A percentile compares a stretch with the other conserved stretches of the same genome.
phyloP scores from a whole-genome alignment of 495 filamentous ascomycete genomes.

The Zalerion maritima region DNA sequence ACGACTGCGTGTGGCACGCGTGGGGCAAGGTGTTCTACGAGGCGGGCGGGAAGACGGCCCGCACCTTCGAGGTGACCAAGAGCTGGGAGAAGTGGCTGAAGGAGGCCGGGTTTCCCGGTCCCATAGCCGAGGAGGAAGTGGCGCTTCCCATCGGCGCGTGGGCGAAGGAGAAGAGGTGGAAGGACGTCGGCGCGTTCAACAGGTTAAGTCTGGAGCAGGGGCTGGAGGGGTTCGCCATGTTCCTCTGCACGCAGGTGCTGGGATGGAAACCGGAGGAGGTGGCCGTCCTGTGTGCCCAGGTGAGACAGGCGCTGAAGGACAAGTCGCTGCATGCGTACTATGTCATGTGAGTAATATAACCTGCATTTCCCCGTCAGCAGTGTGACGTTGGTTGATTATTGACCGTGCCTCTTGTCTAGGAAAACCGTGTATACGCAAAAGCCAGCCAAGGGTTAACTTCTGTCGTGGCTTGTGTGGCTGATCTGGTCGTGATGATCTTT shows the following conservation, averaged over 20 bases:
- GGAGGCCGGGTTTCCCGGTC: slow-evolving; percentile 38
- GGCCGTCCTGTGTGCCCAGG: slow-evolving; percentile 21
- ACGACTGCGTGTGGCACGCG: slow-evolving; percentile 20
- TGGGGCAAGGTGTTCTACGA: slow-evolving; percentile 23
- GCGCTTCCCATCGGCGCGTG: slow-evolving; percentile 40
- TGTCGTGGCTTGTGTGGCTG: too few relatives aligned
- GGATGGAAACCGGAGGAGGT: slow-evolving; percentile 31
- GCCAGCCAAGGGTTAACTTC: too few relatives aligned
- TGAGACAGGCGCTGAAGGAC: slow-evolving; percentile 24
- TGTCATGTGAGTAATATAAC: slow-evolving; percentile 23
- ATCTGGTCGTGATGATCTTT: too few relatives aligned
- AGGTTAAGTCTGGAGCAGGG: slow-evolving; percentile 22
- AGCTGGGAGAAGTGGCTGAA: slow-evolving; percentile 32
- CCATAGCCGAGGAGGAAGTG: slow-evolving; percentile 26
- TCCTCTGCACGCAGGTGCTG: slow-evolving; percentile 22
- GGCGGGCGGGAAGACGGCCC: slow-evolving; percentile 11
- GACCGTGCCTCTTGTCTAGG: too few relatives aligned
- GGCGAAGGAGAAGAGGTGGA: slow-evolving; percentile 29
- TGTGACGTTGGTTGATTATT: too few relatives aligned
- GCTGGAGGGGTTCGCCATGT: slow-evolving; percentile 28
- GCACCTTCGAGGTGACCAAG: slow-evolving; percentile 20
- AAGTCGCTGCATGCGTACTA: slow-evolving; percentile 26
- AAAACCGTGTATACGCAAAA: too few relatives aligned
- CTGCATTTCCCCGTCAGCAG: too few relatives aligned
- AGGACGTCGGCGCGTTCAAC: slow-evolving; percentile 24